Percentiles rank a stretch among this genome's conserved stretches.
These are phyloP conservation scores for Leccinum broughii DNA, from an alignment of 768 basidiomycete genomes.

Conservation along the genomic window DNA sequence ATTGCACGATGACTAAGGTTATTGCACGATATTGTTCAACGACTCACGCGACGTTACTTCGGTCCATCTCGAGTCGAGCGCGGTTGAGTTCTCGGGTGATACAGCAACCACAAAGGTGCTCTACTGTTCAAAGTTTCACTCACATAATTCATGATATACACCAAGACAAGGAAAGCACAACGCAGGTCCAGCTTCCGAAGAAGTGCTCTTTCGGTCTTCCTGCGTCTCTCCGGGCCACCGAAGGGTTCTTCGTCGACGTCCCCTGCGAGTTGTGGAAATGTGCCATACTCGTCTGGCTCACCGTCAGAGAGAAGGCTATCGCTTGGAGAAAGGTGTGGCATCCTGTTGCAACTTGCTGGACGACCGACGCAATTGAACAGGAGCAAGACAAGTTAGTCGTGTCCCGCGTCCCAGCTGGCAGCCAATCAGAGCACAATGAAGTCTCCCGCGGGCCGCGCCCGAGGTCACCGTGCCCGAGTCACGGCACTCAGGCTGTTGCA, in stretches of 20 bases:
- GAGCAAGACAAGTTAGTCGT: too few relatives aligned
- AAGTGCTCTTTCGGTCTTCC: constrained; percentile 41
- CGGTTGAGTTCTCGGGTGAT: constrained; percentile 3
- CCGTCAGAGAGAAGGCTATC: not conserved
- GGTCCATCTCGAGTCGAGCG: constrained; percentile 51
- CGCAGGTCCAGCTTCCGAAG: constrained; percentile 44
- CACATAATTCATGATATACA: constrained; percentile 51
- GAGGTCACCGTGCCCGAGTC: too few relatives aligned
- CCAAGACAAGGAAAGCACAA: constrained; percentile 44
- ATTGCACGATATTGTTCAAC: not conserved
- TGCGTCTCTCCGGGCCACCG: constrained; percentile 38
- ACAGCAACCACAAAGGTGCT: not conserved
- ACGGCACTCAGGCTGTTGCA: too few relatives aligned
- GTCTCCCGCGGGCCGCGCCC: too few relatives aligned
- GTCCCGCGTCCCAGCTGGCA: too few relatives aligned
- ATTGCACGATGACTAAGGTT: not conserved
- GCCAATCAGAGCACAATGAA: too few relatives aligned
- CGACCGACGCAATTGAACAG: not conserved
- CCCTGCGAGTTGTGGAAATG: constrained; percentile 5
- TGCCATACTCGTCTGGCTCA: constrained; percentile 3
- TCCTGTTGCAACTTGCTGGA: not conserved
- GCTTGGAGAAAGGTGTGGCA: not conserved
- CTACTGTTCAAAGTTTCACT: constrained; percentile 15
- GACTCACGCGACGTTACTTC: constrained; percentile 63
- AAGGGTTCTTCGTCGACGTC: constrained; percentile 34